Percentiles rank a stretch among this genome's conserved stretches.
These are phyloP conservation scores for Thelonectria olida DNA, from an alignment of 2,329 filamentous ascomycete genomes.

Conservation along the genomic window DNA sequence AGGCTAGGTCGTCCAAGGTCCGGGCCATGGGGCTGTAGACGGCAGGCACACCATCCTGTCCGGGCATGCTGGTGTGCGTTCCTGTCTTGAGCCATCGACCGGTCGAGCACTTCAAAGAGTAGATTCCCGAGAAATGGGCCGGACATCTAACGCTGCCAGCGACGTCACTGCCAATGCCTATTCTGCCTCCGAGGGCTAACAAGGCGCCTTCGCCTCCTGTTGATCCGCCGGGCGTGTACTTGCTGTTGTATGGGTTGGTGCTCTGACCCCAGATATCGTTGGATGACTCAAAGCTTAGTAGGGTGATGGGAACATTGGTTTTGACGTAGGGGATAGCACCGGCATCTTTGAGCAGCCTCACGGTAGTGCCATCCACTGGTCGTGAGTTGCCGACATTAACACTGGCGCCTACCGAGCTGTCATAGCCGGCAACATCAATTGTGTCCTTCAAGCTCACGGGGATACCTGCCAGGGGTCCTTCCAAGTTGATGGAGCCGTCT, in stretches of 20 bases:
- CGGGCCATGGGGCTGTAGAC: constrained; percentile 94
- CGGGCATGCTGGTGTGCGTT: constrained; percentile 87
- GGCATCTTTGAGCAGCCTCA: constrained; percentile 83
- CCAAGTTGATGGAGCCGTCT: constrained; percentile 70
- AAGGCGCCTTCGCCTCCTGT: constrained; percentile 88
- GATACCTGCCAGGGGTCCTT: constrained; percentile 86
- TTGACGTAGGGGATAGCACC: constrained; percentile 93
- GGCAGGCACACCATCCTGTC: constrained; percentile 88
- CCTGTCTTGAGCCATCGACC: constrained; percentile 90
- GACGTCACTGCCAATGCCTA: constrained; percentile 91
- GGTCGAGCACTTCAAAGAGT: constrained; percentile 85
- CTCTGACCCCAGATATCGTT: constrained; percentile 83
- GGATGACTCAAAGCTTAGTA: constrained; percentile 85
- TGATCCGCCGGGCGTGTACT: constrained; percentile 88
- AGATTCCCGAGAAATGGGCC: constrained; percentile 90
- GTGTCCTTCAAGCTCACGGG: constrained; percentile 87
- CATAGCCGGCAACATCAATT: constrained; percentile 83
- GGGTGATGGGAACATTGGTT: constrained; percentile 87
- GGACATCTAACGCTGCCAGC: constrained; percentile 88
- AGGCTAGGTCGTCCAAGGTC: constrained; percentile 82
- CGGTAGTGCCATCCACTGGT: constrained; percentile 74
- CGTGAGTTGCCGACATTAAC: constrained; percentile 74
- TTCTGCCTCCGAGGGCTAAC: constrained; percentile 82
- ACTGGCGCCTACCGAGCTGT: constrained; percentile 84
- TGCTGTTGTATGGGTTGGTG: constrained; percentile 83